Percentiles rank a stretch among this genome's conserved stretches.
phyloP scores from a whole-genome alignment of 129 eudicot species.

The Helianthus tuberosus region DNA sequence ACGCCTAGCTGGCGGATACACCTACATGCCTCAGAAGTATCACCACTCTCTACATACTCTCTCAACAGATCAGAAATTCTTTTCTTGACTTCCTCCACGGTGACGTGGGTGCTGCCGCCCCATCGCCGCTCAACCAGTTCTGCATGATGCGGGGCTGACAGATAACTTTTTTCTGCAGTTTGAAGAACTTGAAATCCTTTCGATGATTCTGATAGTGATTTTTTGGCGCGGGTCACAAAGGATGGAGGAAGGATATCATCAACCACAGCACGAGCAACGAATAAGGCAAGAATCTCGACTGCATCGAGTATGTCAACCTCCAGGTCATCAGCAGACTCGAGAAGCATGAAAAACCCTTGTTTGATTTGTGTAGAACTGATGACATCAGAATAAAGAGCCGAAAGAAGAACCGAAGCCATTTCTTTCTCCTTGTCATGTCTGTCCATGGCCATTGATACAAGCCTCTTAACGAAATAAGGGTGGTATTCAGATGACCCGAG shows the following conservation, averaged over 20 bases:
- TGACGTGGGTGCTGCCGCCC: slow-evolving; percentile 92
- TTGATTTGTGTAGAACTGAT: slow-evolving; percentile 74
- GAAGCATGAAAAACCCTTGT: slow-evolving; percentile 86
- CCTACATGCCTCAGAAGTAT: slow-evolving; percentile 86
- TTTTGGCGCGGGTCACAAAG: slow-evolving; percentile 67
- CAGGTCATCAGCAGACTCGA: slow-evolving; percentile 93
- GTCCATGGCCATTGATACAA: slow-evolving; percentile 93
- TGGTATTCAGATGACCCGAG: slow-evolving; percentile 79
- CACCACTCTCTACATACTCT: slow-evolving; percentile 87
- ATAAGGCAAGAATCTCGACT: slow-evolving; percentile 77
- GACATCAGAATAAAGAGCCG: slow-evolving; percentile 81
- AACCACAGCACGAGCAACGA: slow-evolving; percentile 81
- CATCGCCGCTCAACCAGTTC: slow-evolving; percentile 89
- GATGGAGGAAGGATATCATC: slow-evolving; percentile 95
- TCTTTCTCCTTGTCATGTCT: slow-evolving; percentile 90
- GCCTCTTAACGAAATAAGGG: slow-evolving; percentile 86
- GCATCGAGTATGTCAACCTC: slow-evolving; percentile 82
- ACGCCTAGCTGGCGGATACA: slow-evolving; percentile 85
- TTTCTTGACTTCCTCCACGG: slow-evolving; percentile 92
- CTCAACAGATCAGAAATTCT: slow-evolving; percentile 72
- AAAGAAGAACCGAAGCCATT: slow-evolving; percentile 87
- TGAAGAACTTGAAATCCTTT: slow-evolving; percentile 73
- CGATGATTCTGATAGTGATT: slow-evolving; percentile 60
- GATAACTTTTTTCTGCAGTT: slow-evolving; percentile 90
- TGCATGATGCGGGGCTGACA: slow-evolving; percentile 98